A percentile compares a stretch with the other conserved stretches of the same genome.
Conservation (phyloP, 805 yeast genomes). For the Yamadazyma tumulicola region DNA sequence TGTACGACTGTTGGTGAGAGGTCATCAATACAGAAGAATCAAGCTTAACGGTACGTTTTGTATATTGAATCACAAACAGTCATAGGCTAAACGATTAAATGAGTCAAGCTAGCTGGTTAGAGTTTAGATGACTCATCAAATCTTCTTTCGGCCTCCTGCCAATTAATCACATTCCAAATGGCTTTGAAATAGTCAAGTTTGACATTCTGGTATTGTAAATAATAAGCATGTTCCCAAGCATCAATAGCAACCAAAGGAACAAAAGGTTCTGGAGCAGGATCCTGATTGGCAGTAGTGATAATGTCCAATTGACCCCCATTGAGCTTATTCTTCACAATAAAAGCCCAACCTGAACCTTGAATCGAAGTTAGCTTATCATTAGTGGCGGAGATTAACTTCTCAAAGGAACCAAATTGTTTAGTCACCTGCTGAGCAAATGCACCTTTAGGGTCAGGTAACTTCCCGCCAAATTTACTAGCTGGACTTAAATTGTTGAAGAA, state of each 20-base stretch:
- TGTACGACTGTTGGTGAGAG: too few species aligned
- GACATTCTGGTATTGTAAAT: constrained; percentile 87
- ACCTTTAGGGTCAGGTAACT: constrained; percentile 46
- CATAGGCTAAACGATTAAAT: too few species aligned
- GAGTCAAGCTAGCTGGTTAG: too few species aligned
- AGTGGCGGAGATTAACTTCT: constrained; percentile 58
- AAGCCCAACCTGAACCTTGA: constrained; percentile 97
- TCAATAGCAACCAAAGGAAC: constrained; percentile 84
- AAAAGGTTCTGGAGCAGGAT: constrained; percentile 68
- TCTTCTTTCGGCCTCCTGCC: constrained; percentile 86
- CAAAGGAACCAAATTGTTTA: constrained; percentile 69
- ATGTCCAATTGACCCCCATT: constrained; percentile 64
- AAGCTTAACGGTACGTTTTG: too few species aligned
- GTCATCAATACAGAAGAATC: too few species aligned
- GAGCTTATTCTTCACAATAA: constrained; percentile 76
- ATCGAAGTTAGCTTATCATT: constrained; percentile 70
- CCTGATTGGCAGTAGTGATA: constrained; percentile 82
- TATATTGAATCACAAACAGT: too few species aligned
- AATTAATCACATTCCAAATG: constrained; percentile 91
- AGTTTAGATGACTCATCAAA: too few species aligned
- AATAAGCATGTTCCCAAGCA: constrained; percentile 97
- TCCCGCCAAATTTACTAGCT: constrained; percentile 69
- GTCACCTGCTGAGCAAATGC: constrained; percentile 56
- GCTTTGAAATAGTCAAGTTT: constrained; percentile 91
- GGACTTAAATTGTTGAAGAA: constrained; percentile 92